A percentile compares a stretch with the other conserved stretches of the same genome.
phyloP scores from a whole-genome alignment of 345 rosid species.

The Hevea brasiliensis region DNA sequence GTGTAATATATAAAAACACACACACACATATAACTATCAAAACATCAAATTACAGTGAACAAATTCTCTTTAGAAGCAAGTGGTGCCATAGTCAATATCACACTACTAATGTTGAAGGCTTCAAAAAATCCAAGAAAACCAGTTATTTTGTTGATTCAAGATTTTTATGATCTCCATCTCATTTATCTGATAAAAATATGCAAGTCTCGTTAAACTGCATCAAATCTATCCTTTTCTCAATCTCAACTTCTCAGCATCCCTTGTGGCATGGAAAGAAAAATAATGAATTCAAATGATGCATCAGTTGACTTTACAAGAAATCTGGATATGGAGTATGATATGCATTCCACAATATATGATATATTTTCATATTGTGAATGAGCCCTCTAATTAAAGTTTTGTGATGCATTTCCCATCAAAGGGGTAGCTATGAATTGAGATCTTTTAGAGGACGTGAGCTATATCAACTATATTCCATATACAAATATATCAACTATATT shows the following conservation, averaged over 20 bases:
- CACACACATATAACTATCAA: background rate
- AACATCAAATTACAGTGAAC: background rate
- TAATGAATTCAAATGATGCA: background rate
- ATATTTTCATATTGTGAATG: background rate
- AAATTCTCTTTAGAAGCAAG: background rate
- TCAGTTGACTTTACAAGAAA: background rate
- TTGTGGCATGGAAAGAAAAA: conserved; percentile 4
- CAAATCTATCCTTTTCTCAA: background rate
- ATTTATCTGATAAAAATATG: background rate
- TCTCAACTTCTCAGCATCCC: background rate
- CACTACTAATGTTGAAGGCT: background rate
- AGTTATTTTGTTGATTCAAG: background rate
- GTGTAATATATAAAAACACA: background rate
- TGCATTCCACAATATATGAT: background rate
- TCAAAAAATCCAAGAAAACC: background rate
- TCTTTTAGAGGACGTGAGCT: background rate
- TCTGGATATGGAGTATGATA: background rate
- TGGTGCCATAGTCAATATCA: background rate
- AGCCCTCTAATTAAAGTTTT: background rate
- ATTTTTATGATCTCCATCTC: background rate
- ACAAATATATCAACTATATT: background rate
- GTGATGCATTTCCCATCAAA: background rate
- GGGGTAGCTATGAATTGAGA: background rate
- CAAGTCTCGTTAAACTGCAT: background rate
- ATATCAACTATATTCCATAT: background rate